Conservation (phyloP, 345 rosid genomes). For the Anastatica hierochuntica region DNA sequence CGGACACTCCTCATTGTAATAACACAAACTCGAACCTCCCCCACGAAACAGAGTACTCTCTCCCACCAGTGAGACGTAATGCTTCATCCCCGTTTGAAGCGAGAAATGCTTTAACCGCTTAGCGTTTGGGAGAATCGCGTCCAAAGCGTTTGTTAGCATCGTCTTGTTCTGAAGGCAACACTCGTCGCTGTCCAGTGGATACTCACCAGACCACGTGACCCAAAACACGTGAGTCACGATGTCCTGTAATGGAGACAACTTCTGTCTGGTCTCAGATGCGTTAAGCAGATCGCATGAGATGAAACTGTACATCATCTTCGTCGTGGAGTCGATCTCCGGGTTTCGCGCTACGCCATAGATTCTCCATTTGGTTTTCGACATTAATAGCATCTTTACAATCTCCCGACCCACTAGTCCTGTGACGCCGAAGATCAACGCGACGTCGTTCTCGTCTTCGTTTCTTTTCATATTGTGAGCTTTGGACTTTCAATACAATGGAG, state of each 20-base stretch:
- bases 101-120: conserved; percentile 58
- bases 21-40: conserved; percentile 8
- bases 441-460: conserved; percentile 31
- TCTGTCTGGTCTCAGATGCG: conserved; percentile 40
- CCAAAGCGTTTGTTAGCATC: conserved; percentile 61
- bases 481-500: too few relatives aligned
- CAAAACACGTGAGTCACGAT: conserved; percentile 69
- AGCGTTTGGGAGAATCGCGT: conserved; percentile 43
- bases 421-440: conserved; percentile 70
- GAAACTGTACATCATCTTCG: conserved; percentile 41
- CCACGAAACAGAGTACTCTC: conserved; percentile 18
- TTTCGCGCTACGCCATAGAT: conserved; percentile 74
- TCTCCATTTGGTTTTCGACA: conserved; percentile 50
- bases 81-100: conserved; percentile 83
- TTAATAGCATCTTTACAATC: conserved; percentile 39
- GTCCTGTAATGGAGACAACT: conserved; percentile 33
- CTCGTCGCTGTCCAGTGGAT: conserved; percentile 42
- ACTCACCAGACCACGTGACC: conserved; percentile 74
- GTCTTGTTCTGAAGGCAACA: conserved; percentile 60
- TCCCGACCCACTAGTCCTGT: conserved; percentile 87
- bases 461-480: too few relatives aligned
- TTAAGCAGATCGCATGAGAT: conserved; percentile 65
- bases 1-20: conserved; percentile 53
- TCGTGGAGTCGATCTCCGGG: conserved; percentile 31
- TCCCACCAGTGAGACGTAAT: conserved; percentile 43